phyloP scores from a whole-genome alignment of 2,329 filamentous ascomycete genomes.

The Alternaria sp. region DNA sequence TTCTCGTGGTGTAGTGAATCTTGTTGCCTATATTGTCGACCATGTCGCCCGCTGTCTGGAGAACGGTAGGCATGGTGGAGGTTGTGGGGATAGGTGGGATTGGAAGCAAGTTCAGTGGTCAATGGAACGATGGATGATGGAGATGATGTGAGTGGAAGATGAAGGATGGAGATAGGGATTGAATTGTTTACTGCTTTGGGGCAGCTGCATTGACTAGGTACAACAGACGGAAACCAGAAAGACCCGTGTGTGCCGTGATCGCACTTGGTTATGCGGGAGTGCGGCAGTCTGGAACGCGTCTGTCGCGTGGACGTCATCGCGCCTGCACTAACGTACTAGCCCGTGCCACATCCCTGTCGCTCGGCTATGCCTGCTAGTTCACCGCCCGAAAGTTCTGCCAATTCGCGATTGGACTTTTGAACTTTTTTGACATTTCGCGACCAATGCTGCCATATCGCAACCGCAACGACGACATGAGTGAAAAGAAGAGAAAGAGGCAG shows the following conservation, averaged over 20 bases:
- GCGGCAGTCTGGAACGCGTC: conserved; percentile 17
- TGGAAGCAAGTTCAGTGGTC: background rate
- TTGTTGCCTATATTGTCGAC: conserved; percentile 31
- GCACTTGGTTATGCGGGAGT: conserved; percentile 9
- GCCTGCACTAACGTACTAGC: background rate
- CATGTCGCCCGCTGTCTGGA: conserved; percentile 38
- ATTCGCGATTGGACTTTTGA: conserved; percentile 43
- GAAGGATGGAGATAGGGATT: background rate
- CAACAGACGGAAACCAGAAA: background rate
- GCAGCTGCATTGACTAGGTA: conserved; percentile 4
- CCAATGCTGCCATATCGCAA: conserved; percentile 16
- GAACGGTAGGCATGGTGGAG: conserved; percentile 28
- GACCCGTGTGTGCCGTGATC: conserved; percentile 1
- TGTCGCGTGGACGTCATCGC: conserved; percentile 28
- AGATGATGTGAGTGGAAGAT: background rate
- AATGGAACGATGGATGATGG: conserved; percentile 5
- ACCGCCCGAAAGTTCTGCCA: conserved; percentile 29
- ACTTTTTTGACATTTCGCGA: conserved; percentile 36
- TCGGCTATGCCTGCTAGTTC: conserved; percentile 15
- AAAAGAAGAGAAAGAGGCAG: conserved; percentile 53
- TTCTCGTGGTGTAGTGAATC: conserved; percentile 24
- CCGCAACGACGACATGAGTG: conserved; percentile 38
- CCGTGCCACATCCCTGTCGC: conserved; percentile 1
- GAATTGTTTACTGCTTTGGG: background rate
- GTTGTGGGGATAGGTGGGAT: background rate